Percentiles rank a stretch among this genome's conserved stretches.
Evolutionary conservation across 352 stramenopile species (phyloP).

Genomic region (Pythium dissotocum): DNA sequence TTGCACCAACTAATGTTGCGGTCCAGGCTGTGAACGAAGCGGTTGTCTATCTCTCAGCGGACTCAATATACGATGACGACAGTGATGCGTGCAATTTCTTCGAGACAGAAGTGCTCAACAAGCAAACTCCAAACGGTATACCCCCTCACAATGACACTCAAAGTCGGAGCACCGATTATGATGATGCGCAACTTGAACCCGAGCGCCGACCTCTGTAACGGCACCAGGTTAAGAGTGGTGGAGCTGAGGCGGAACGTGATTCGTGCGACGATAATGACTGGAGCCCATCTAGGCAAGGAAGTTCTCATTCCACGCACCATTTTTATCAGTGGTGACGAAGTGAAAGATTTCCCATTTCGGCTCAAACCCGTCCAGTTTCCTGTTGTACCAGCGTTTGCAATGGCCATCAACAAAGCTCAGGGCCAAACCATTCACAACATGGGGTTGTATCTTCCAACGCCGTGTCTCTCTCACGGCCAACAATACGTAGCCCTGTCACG

Average conservation of each 20-base stretch:
- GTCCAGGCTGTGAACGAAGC: slow-evolving; percentile 19
- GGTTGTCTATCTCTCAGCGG: slow-evolving; percentile 18
- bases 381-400: slow-evolving; percentile 18
- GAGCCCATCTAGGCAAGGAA: slow-evolving; percentile 12
- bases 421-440: slow-evolving; percentile 24
- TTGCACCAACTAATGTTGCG: slow-evolving; percentile 18
- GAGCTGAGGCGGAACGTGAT: slow-evolving; percentile 30
- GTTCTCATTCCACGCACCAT: slow-evolving; percentile 30
- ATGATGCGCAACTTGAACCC: slow-evolving; percentile 39
- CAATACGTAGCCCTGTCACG: slow-evolving; percentile 28
- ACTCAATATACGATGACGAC: slow-evolving; percentile 17
- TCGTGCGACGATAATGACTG: slow-evolving; percentile 33
- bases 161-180: slow-evolving; percentile 28
- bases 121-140: slow-evolving; percentile 29
- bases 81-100: slow-evolving; percentile 1
- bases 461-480: slow-evolving; percentile 27
- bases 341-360: slow-evolving; percentile 23
- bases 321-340: slow-evolving; percentile 20
- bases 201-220: slow-evolving; percentile 28
- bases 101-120: slow-evolving; percentile 19
- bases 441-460: slow-evolving; percentile 16
- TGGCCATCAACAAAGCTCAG: slow-evolving; percentile 32
- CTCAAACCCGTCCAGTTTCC: slow-evolving; percentile 23
- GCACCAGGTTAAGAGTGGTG: slow-evolving; percentile 25
- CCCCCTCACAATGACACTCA: slow-evolving; percentile 33